phyloP scores from a whole-genome alignment of 2,329 filamentous ascomycete genomes.

The Talaromyces sp. region DNA sequence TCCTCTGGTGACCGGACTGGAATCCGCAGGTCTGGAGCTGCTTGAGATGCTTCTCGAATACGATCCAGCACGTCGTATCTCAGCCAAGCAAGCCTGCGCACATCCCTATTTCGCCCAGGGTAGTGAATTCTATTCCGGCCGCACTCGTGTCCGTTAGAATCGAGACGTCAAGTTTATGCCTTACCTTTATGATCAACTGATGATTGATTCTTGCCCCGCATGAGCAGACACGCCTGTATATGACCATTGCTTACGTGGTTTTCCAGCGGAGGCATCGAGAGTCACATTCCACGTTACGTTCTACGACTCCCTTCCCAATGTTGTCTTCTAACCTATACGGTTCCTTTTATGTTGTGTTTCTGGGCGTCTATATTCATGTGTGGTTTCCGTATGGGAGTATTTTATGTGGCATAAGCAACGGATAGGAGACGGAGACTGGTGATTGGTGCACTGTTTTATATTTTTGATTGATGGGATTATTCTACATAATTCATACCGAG shows the following conservation, averaged over 20 bases:
- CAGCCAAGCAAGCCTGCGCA: slow-evolving; percentile 77
- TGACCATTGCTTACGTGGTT: not conserved
- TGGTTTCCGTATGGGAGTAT: slow-evolving; percentile 8
- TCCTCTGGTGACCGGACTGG: slow-evolving; percentile 68
- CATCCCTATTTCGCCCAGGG: slow-evolving; percentile 72
- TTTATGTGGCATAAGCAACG: slow-evolving; percentile 9
- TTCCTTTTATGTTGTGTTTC: not conserved
- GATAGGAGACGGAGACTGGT: slow-evolving; percentile 7
- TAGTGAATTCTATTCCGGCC: slow-evolving; percentile 46
- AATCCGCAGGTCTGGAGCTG: slow-evolving; percentile 51
- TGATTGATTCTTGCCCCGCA: not conserved
- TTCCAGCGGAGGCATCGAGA: not conserved
- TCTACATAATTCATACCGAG: slow-evolving; percentile 13
- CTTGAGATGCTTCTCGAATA: slow-evolving; percentile 71
- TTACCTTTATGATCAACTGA: not conserved
- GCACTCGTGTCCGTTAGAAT: slow-evolving; percentile 27
- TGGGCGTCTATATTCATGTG: slow-evolving; percentile 10
- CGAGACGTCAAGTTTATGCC: slow-evolving; percentile 32
- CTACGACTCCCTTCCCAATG: not conserved
- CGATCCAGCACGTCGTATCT: slow-evolving; percentile 80
- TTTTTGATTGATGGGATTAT: slow-evolving; percentile 4
- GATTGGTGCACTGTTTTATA: slow-evolving; percentile 5
- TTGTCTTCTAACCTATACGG: not conserved
- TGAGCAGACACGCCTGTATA: not conserved
- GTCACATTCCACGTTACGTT: not conserved